A percentile compares a stretch with the other conserved stretches of the same genome.
Conservation (phyloP, 2,329 filamentous ascomycete species). For the Fusarium udum region DNA sequence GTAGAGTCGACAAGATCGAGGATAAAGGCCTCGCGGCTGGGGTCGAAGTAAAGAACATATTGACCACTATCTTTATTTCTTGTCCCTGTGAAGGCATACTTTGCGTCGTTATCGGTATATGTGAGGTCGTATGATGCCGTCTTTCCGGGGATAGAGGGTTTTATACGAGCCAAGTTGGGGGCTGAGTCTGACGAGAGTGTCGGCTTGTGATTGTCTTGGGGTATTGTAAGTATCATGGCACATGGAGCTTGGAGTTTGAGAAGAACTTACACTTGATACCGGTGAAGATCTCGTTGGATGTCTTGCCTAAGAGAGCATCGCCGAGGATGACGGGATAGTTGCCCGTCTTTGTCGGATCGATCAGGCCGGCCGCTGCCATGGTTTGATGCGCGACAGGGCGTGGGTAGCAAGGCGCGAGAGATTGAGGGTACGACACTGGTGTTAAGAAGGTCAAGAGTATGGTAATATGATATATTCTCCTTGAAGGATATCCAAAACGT, state of each 20-base stretch:
- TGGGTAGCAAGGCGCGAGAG: not conserved
- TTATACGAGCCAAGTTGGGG: constrained; percentile 60
- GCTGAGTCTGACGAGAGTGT: constrained; percentile 59
- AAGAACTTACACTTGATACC: constrained; percentile 65
- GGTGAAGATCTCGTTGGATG: constrained; percentile 67
- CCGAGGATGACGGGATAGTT: constrained; percentile 73
- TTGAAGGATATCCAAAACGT: not conserved
- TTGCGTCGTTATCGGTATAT: constrained; percentile 63
- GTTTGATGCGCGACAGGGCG: constrained; percentile 14
- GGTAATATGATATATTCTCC: not conserved
- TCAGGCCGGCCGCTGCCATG: constrained; percentile 49
- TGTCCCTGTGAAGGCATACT: constrained; percentile 69
- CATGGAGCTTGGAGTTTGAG: not conserved
- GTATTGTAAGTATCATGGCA: constrained; percentile 3
- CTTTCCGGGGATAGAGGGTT: constrained; percentile 59
- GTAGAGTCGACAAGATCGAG: constrained; percentile 84
- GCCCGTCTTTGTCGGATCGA: constrained; percentile 68
- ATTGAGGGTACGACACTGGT: not conserved
- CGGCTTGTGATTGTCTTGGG: constrained; percentile 70
- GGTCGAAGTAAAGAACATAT: constrained; percentile 80
- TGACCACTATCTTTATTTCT: constrained; percentile 65
- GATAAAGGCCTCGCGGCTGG: constrained; percentile 77
- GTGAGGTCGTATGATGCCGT: constrained; percentile 65
- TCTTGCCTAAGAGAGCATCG: constrained; percentile 66
- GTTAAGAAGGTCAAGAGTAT: not conserved